A percentile compares a stretch with the other conserved stretches of the same genome.
These are phyloP conservation scores for Albifimbria verrucaria DNA, from an alignment of 2,329 filamentous ascomycete genomes.

Conservation along the genomic window DNA sequence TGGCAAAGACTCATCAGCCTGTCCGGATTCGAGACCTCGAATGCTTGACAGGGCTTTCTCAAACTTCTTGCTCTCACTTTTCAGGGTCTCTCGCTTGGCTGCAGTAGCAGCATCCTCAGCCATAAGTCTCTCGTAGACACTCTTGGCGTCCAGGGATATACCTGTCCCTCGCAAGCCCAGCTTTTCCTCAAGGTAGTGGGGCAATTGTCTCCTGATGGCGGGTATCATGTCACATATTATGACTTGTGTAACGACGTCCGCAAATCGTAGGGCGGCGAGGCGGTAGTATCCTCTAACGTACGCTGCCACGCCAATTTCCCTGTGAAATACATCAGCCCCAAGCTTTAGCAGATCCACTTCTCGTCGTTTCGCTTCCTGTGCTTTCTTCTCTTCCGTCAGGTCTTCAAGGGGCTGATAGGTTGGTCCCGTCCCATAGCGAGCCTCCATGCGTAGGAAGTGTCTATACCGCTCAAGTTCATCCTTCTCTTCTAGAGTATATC, in stretches of 20 bases:
- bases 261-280: slow-evolving; percentile 61
- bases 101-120: slow-evolving; percentile 45
- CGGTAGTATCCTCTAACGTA: slow-evolving; percentile 68
- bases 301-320: slow-evolving; percentile 60
- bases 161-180: slow-evolving; percentile 32
- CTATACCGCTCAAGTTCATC: slow-evolving; percentile 44
- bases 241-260: slow-evolving; percentile 50
- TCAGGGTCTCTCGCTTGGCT: slow-evolving; percentile 35
- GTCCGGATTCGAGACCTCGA: slow-evolving; percentile 35
- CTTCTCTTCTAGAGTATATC: slow-evolving; percentile 44
- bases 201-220: slow-evolving; percentile 35
- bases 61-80: slow-evolving; percentile 43
- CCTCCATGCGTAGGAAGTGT: slow-evolving; percentile 46
- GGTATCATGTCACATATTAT: slow-evolving; percentile 49
- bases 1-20: slow-evolving; percentile 9
- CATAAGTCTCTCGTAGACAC: slow-evolving; percentile 41
- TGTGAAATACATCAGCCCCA: slow-evolving; percentile 53
- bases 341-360: slow-evolving; percentile 43
- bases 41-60: slow-evolving; percentile 44
- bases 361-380: slow-evolving; percentile 39
- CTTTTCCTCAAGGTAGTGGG: slow-evolving; percentile 39
- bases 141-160: slow-evolving; percentile 18
- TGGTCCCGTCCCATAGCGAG: slow-evolving; percentile 15
- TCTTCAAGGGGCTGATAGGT: slow-evolving; percentile 35
- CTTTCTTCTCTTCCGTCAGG: slow-evolving; percentile 43